phyloP scores from a whole-genome alignment of 441 rosid genomes.

The Jatropha podagrica region DNA sequence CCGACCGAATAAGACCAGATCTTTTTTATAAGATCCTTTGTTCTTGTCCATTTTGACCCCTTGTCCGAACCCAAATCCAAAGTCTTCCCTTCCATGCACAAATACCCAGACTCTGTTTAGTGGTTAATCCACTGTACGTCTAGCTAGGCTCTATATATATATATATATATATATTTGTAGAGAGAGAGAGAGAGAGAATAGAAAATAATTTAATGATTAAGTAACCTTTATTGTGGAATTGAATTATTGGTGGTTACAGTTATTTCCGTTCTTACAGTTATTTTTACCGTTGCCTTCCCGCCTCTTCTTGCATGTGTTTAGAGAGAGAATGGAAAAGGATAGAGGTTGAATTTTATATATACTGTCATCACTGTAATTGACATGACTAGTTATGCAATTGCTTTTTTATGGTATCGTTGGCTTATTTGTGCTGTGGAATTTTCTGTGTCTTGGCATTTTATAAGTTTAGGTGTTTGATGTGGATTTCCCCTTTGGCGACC shows the following conservation, averaged over 20 bases:
- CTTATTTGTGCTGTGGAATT: constrained; percentile 26
- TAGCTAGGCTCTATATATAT: background rate
- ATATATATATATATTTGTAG: background rate
- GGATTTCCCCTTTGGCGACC: background rate
- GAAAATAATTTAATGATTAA: background rate
- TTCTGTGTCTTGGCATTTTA: constrained; percentile 28
- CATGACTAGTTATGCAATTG: constrained; percentile 29
- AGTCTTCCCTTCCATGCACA: constrained; percentile 26
- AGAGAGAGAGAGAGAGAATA: background rate
- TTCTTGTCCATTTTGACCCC: constrained; percentile 37
- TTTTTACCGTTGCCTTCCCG: constrained; percentile 18
- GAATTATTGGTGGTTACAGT: constrained; percentile 9
- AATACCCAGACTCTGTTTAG: constrained; percentile 23
- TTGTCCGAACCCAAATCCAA: background rate
- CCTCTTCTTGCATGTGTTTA: background rate
- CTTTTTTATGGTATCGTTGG: constrained; percentile 16
- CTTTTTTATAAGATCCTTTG: constrained; percentile 33
- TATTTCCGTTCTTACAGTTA: constrained; percentile 42
- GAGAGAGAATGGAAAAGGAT: constrained; percentile 11
- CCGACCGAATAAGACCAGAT: constrained; percentile 48
- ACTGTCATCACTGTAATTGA: constrained; percentile 20
- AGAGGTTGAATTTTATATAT: background rate
- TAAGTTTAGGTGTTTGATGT: constrained; percentile 13
- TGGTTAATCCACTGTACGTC: constrained; percentile 6
- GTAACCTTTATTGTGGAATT: constrained; percentile 10